Evolutionary conservation across 2,329 filamentous ascomycete genomes (phyloP).

Genomic region (Pleomassaria siparia): DNA sequence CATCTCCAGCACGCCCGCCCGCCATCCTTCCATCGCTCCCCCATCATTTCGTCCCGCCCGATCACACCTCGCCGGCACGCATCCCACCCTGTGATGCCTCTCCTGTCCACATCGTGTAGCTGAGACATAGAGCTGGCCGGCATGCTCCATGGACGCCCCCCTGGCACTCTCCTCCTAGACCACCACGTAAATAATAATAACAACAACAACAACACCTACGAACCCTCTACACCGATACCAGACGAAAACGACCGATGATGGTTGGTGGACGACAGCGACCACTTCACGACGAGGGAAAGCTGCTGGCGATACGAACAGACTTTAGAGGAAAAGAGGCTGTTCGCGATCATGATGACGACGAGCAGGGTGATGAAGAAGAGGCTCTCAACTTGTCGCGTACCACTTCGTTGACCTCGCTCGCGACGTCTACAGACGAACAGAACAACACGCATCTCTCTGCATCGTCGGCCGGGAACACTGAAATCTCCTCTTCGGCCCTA

Average conservation of each 20-base stretch:
- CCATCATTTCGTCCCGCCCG: neutral
- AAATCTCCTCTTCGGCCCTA: slow-evolving; percentile 30
- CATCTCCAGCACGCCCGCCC: neutral
- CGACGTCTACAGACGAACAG: slow-evolving; percentile 20
- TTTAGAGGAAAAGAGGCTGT: slow-evolving; percentile 27
- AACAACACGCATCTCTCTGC: slow-evolving; percentile 32
- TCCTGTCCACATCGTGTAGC: slow-evolving; percentile 6
- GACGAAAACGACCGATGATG: slow-evolving; percentile 23
- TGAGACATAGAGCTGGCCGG: slow-evolving; percentile 14
- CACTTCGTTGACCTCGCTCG: slow-evolving; percentile 25
- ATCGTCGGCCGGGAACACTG: slow-evolving; percentile 30
- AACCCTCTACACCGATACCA: neutral
- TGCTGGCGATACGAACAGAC: slow-evolving; percentile 21
- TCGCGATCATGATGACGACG: neutral
- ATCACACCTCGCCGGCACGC: slow-evolving; percentile 2
- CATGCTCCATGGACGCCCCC: slow-evolving; percentile 20
- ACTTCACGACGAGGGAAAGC: slow-evolving; percentile 16
- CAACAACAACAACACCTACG: slow-evolving; percentile 4
- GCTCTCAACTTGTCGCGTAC: slow-evolving; percentile 14
- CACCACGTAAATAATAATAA: too few relatives aligned
- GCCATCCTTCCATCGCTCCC: neutral
- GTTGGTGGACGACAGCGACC: slow-evolving; percentile 23
- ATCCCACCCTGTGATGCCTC: slow-evolving; percentile 8
- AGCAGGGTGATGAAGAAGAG: neutral
- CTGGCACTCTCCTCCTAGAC: slow-evolving; percentile 9